Percentiles rank a stretch among this genome's conserved stretches.
These are phyloP conservation scores for Cladobotryum mycophilum DNA, from an alignment of 2,329 filamentous ascomycete species.

Conservation along the genomic window DNA sequence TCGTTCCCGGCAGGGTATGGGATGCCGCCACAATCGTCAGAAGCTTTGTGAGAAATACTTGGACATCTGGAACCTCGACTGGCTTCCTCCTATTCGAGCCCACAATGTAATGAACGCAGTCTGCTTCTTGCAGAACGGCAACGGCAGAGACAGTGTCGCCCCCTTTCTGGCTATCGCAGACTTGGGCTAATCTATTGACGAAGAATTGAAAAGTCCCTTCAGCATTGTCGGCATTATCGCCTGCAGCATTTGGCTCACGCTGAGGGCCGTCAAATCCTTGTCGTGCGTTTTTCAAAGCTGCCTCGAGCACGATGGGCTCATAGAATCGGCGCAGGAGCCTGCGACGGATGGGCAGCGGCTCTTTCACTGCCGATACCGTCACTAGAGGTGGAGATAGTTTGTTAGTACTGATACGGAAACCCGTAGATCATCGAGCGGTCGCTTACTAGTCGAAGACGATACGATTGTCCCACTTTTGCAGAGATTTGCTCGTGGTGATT, in stretches of 20 bases:
- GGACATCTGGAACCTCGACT: background rate
- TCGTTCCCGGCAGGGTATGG: fast-evolving
- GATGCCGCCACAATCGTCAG: slow-evolving; percentile 11
- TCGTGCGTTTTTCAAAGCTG: slow-evolving; percentile 17
- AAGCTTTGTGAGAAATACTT: slow-evolving; percentile 11
- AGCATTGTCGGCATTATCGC: slow-evolving; percentile 10
- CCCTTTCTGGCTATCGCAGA: slow-evolving; percentile 24
- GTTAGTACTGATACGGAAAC: too few relatives aligned
- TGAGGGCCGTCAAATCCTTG: background rate
- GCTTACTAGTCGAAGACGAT: too few relatives aligned
- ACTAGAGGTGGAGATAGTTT: too few relatives aligned
- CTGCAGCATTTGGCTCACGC: background rate
- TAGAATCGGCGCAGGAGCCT: slow-evolving; percentile 22
- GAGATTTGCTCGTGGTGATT: too few relatives aligned
- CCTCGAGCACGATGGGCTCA: slow-evolving; percentile 22
- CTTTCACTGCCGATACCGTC: background rate
- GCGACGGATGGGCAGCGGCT: slow-evolving; percentile 6
- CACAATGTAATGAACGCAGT: slow-evolving; percentile 24
- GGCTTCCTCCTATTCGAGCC: slow-evolving; percentile 22
- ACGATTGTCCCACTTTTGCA: too few relatives aligned
- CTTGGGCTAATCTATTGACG: slow-evolving; percentile 24
- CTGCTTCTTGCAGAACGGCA: slow-evolving; percentile 21
- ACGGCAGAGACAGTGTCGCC: slow-evolving; percentile 26
- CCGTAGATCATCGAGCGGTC: too few relatives aligned
- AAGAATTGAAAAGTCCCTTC: slow-evolving; percentile 22